phyloP scores from a whole-genome alignment of 2,329 filamentous ascomycete genomes.

The Claviceps africana region DNA sequence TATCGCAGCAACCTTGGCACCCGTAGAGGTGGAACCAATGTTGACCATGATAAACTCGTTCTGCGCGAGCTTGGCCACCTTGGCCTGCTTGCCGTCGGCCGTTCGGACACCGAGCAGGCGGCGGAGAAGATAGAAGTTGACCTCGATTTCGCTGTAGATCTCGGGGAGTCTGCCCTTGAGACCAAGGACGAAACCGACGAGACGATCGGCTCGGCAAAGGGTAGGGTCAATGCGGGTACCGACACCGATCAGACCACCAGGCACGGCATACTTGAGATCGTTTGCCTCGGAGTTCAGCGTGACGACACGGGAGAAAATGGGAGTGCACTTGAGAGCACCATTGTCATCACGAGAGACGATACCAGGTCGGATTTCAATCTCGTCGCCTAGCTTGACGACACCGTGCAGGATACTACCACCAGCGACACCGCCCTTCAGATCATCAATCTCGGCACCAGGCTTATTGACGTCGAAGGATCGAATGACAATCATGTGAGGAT shows the following conservation, averaged over 20 bases:
- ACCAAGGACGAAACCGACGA: constrained; percentile 94
- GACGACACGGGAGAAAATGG: constrained; percentile 90
- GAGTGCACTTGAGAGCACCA: constrained; percentile 89
- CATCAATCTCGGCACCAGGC: constrained; percentile 95
- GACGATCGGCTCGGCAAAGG: constrained; percentile 94
- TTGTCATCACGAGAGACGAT: constrained; percentile 91
- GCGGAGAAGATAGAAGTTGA: constrained; percentile 97
- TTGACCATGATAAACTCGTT: constrained; percentile 99
- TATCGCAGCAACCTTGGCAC: constrained; percentile 92
- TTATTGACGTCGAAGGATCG: constrained; percentile 99
- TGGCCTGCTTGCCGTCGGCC: constrained; percentile 96
- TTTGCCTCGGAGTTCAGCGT: constrained; percentile 96
- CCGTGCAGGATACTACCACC: constrained; percentile 94
- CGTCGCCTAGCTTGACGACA: constrained; percentile 91
- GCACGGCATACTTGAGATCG: constrained; percentile 95
- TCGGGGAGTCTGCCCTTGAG: constrained; percentile 86
- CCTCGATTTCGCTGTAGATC: constrained; percentile 96
- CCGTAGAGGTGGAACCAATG: constrained; percentile 93
- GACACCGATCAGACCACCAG: constrained; percentile 94
- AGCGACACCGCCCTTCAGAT: constrained; percentile 95
- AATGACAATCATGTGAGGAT: constrained; percentile 98
- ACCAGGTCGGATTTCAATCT: constrained; percentile 98
- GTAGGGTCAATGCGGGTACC: constrained; percentile 96
- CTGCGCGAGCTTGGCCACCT: constrained; percentile 96
- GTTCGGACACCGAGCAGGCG: constrained; percentile 93